These are phyloP conservation scores for Tulasnella sp. DNA, from an alignment of 768 basidiomycete species.

Conservation along the genomic window DNA sequence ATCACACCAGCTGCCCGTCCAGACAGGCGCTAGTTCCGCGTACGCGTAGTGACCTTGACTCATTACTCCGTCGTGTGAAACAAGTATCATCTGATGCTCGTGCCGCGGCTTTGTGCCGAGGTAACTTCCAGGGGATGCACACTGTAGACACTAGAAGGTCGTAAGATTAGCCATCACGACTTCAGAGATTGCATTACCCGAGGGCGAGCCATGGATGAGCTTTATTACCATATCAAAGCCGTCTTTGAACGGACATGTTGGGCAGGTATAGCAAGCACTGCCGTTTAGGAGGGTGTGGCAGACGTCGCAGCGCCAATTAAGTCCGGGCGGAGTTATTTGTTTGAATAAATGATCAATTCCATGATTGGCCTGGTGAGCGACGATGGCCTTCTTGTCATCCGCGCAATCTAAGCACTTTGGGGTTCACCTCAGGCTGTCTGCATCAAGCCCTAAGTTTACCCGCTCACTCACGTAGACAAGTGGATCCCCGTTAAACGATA, in stretches of 20 bases:
- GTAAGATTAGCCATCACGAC: neutral
- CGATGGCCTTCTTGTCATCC: neutral
- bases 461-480: neutral
- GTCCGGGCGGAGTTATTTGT: neutral
- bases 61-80: neutral
- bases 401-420: neutral
- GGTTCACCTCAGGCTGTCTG: neutral
- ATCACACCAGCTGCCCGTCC: neutral
- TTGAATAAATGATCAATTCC: neutral
- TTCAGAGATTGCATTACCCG: neutral
- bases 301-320: neutral
- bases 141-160: neutral
- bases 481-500: constrained; percentile 2
- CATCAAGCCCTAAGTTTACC: neutral
- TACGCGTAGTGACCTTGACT: neutral
- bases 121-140: neutral
- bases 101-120: neutral
- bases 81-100: neutral
- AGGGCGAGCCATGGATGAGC: neutral
- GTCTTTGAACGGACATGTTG: neutral
- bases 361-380: neutral
- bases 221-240: neutral
- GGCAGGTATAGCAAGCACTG: neutral
- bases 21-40: neutral
- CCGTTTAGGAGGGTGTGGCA: neutral